Conservation (phyloP, 1,139 yeast species). For the Geotrichum cucujoidarum region DNA sequence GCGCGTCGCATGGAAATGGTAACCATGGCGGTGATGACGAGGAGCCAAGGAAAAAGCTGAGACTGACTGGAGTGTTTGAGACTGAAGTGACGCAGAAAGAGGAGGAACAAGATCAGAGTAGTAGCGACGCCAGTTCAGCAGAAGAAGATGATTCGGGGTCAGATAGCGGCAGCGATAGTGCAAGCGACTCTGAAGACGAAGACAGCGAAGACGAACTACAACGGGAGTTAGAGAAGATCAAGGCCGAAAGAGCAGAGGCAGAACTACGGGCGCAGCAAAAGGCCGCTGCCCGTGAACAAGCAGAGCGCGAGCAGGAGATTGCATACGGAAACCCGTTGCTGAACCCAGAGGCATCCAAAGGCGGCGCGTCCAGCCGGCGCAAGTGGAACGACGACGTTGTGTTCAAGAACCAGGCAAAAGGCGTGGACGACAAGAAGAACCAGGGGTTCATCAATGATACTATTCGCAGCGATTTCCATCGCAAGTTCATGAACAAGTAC, state of each 20-base stretch:
- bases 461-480: conserved; percentile 63
- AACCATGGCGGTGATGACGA: conserved; percentile 22
- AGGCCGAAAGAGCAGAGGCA: conserved; percentile 42
- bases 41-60: conserved; percentile 16
- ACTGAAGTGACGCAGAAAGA: conserved; percentile 20
- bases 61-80: conserved; percentile 21
- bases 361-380: conserved; percentile 33
- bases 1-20: conserved; percentile 20
- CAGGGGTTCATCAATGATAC: conserved; percentile 59
- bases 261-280: conserved; percentile 35
- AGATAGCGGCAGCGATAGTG: conserved; percentile 27
- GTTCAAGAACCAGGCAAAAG: conserved; percentile 40
- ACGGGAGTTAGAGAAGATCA: conserved; percentile 52
- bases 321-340: conserved; percentile 46
- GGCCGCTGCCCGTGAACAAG: conserved; percentile 33
- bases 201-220: conserved; percentile 37
- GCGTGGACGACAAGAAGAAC: conserved; percentile 25
- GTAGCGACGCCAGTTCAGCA: conserved; percentile 19
- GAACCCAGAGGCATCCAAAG: conserved; percentile 21
- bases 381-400: conserved; percentile 46
- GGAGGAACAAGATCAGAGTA: conserved; percentile 25
- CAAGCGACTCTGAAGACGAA: conserved; percentile 26
- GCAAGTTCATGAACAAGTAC: conserved; percentile 63
- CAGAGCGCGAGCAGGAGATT: conserved; percentile 36
- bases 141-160: conserved; percentile 25